Percentiles rank a stretch among this genome's conserved stretches.
Conservation (phyloP, 805 yeast species). For the Blastobotrys americana region DNA sequence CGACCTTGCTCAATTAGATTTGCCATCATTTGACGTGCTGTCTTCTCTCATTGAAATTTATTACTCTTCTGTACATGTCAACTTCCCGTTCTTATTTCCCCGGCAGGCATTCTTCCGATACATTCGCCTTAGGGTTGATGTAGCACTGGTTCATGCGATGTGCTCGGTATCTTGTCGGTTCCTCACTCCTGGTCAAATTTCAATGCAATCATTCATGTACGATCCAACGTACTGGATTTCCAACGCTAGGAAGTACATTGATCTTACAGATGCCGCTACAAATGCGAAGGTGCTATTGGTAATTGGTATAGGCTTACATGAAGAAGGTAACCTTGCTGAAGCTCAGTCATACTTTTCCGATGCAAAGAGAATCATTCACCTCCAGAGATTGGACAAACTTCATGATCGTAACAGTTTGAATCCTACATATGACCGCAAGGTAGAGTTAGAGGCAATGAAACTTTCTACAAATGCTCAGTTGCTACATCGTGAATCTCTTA, state of each 20-base stretch:
- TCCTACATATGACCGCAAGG: background rate
- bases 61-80: constrained; percentile 2
- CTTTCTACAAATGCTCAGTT: constrained; percentile 1
- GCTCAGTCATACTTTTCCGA: constrained; percentile 1
- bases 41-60: constrained; percentile 3
- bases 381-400: constrained; percentile 1
- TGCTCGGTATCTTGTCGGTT: constrained; percentile 6
- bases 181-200: background rate
- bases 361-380: constrained; percentile 1
- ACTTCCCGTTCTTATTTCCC: constrained; percentile 7
- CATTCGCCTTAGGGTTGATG: constrained; percentile 1
- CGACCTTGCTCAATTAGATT: background rate
- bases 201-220: constrained; percentile 3
- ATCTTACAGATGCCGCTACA: background rate
- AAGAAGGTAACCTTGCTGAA: background rate
- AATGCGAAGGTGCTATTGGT: constrained; percentile 1
- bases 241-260: background rate
- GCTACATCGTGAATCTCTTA: constrained; percentile 5
- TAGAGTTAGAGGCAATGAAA: constrained; percentile 1
- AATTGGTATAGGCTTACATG: background rate
- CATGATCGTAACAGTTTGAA: background rate
- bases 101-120: constrained; percentile 2
- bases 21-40: constrained; percentile 2
- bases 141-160: constrained; percentile 8
- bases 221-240: constrained; percentile 5